phyloP scores from a whole-genome alignment of 306 rosid species.

The Acmispon strigosus region DNA sequence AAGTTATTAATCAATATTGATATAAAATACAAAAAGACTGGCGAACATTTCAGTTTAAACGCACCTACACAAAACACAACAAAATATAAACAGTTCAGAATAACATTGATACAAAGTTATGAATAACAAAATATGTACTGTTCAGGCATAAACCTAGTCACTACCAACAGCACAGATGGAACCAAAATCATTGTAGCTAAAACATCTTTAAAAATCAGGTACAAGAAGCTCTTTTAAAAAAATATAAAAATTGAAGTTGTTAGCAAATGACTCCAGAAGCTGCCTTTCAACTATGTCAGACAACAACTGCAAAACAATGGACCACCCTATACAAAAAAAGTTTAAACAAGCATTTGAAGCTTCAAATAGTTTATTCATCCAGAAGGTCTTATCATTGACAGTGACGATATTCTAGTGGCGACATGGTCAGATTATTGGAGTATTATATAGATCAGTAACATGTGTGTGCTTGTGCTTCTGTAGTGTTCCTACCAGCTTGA shows the following conservation, averaged over 20 bases:
- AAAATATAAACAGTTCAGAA: not conserved
- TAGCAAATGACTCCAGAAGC: not conserved
- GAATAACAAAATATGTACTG: not conserved
- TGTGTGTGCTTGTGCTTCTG: not conserved
- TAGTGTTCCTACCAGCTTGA: conserved; percentile 7
- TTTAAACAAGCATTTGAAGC: conserved; percentile 6
- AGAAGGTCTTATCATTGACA: conserved; percentile 3
- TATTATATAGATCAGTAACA: not conserved
- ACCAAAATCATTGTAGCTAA: not conserved
- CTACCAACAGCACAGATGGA: not conserved
- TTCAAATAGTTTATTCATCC: not conserved
- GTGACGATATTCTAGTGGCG: not conserved
- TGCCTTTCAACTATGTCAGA: conserved; percentile 12
- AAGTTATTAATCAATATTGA: conserved; percentile 11
- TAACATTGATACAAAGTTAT: not conserved
- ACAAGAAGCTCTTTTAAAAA: not conserved
- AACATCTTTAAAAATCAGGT: not conserved
- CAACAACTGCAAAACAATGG: not conserved
- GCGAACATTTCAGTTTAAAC: not conserved
- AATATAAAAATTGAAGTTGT: not conserved
- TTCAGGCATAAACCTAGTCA: not conserved
- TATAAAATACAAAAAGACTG: not conserved
- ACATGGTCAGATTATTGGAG: not conserved
- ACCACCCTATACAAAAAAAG: not conserved
- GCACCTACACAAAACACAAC: not conserved